Evolutionary conservation across 1,284 basidiomycete species (phyloP).

Genomic region (Apiotrichum domesticum): DNA sequence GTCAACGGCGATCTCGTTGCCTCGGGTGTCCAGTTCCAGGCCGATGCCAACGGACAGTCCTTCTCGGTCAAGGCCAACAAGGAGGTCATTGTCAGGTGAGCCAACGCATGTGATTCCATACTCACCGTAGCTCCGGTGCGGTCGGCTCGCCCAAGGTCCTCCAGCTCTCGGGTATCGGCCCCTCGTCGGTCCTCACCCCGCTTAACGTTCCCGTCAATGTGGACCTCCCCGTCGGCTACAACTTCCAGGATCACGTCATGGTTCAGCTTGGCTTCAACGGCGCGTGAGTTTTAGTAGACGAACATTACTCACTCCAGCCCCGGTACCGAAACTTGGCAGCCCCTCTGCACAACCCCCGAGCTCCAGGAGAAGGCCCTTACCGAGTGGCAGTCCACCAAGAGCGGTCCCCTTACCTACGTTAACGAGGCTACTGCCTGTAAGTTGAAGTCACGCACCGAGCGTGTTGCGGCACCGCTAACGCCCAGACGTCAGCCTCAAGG

Average conservation of each 20-base stretch:
- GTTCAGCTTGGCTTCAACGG: conserved; percentile 34
- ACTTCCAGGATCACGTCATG: conserved; percentile 30
- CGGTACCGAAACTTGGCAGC: conserved; percentile 34
- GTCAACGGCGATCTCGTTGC: conserved; percentile 51
- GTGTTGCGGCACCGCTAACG: too few species aligned
- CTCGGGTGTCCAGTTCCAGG: conserved; percentile 57
- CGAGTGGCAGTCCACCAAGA: conserved; percentile 26
- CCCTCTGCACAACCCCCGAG: conserved; percentile 25
- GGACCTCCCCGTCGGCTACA: conserved; percentile 25
- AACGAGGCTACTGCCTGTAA: conserved; percentile 46
- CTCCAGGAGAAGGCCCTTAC: conserved; percentile 25
- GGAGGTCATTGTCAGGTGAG: conserved; percentile 9
- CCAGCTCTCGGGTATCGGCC: conserved; percentile 19
- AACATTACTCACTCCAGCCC: conserved; percentile 16
- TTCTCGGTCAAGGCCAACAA: conserved; percentile 6
- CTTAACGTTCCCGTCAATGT: conserved; percentile 17
- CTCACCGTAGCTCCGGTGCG: conserved; percentile 1
- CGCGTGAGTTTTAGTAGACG: neutral
- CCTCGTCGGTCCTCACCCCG: conserved; percentile 4
- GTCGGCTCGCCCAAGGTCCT: conserved; percentile 13
- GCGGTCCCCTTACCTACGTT: conserved; percentile 44
- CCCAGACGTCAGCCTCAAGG: conserved; percentile 23
- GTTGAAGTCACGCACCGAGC: conserved; percentile 1
- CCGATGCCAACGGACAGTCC: conserved; percentile 28
- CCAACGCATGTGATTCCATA: too few species aligned